These are phyloP conservation scores for Neonectria coccinea DNA, from an alignment of 2,329 filamentous ascomycete genomes.

Conservation along the genomic window DNA sequence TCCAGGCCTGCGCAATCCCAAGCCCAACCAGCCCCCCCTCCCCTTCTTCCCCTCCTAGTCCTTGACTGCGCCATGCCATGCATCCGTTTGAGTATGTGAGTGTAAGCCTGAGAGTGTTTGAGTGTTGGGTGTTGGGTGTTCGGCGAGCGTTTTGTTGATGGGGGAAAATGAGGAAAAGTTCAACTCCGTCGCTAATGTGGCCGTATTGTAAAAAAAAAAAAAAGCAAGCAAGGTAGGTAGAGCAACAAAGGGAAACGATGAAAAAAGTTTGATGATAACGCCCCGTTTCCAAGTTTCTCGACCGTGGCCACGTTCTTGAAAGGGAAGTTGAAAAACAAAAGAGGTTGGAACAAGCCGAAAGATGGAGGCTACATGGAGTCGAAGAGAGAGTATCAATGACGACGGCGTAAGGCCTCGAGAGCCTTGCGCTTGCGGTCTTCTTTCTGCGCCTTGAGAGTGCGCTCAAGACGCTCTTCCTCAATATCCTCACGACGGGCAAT, in stretches of 20 bases:
- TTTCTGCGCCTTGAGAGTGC: conserved; percentile 71
- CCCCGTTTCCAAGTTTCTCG: conserved; percentile 34
- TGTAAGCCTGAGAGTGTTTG: not conserved
- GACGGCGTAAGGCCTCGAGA: conserved; percentile 52
- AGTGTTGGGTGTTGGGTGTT: not conserved
- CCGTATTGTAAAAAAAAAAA: conserved; percentile 22
- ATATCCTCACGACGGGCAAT: conserved; percentile 76
- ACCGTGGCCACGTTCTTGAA: conserved; percentile 35
- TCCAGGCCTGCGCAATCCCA: conserved; percentile 5
- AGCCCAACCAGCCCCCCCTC: conserved; percentile 3
- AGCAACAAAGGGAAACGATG: conserved; percentile 21
- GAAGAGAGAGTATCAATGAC: conserved; percentile 37
- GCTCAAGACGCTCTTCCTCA: conserved; percentile 72
- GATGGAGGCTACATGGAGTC: not conserved
- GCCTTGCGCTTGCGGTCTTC: conserved; percentile 63
- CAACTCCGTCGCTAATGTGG: conserved; percentile 57
- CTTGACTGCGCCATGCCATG: conserved; percentile 20
- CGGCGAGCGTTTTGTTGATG: conserved; percentile 12
- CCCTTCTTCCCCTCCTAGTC: not conserved
- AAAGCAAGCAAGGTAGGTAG: conserved; percentile 19
- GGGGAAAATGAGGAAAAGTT: conserved; percentile 18
- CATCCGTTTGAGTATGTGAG: conserved; percentile 16
- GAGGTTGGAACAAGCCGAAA: conserved; percentile 1
- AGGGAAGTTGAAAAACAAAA: conserved; percentile 9
- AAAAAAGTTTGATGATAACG: conserved; percentile 32